Evolutionary conservation across 495 filamentous ascomycete species (phyloP), one percentile per base, ranked within the genome.

Genomic region (Xylaria castorea): DNA sequence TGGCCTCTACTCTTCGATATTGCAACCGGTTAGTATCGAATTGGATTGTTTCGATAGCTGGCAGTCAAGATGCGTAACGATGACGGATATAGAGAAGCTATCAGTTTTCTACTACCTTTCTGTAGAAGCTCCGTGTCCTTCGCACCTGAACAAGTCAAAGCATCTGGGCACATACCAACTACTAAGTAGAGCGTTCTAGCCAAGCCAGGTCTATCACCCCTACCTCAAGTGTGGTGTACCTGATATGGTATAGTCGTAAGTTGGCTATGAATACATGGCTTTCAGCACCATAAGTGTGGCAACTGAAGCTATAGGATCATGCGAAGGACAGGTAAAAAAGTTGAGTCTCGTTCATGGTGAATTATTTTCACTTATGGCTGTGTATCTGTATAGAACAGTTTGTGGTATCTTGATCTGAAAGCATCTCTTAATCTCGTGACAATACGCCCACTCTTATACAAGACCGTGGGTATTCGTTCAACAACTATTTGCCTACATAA

Each of bases 341-440:
- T 14, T 25, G 5, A 42, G 38, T 7, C 38, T 63, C n/a, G 5
- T 22, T 42, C 18, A 27, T 40, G 12, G 36, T 25, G 12, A 16
- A 30, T 63, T 25, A 63, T 44, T 18, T 22, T 63, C 38, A 62
- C n/a, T 62, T n/a, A 27, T 42, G n/a, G 38, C 34, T 64, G 14
- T 46, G 11, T 34, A 65, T 40, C 9, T 44, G 27, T 46, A 34
- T 25, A 50, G 16, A 46, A 50, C 30, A 32, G 22, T 30, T 14
- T n/a, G 8, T 65, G 62, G 62, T 65, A 65, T 65, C 25, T 65
- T n/a, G 30, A 46, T 25, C 18, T 27, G 6, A 53, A 66, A 66
- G 14, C 64, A 34, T 38, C 36, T n/a, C 64, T 38, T 40, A 51
- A 50, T 22, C 38, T 66, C 40, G 18, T 25, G 18, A 14, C 22